Conservation (phyloP, 306 rosid species). For the Albizia julibrissin region DNA sequence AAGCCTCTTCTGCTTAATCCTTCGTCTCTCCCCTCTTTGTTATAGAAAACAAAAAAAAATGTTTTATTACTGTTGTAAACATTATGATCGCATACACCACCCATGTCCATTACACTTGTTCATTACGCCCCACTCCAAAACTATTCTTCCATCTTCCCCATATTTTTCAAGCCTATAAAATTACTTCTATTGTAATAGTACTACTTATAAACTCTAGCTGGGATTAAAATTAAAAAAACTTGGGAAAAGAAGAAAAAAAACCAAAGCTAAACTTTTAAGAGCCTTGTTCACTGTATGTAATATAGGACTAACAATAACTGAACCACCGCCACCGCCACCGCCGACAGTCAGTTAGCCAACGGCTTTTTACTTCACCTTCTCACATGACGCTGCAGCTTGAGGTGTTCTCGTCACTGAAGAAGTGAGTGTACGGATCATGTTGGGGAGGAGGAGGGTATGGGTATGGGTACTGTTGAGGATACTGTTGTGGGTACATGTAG, state of each 20-base stretch:
- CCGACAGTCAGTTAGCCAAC: neutral
- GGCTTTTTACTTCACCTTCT: too few species aligned
- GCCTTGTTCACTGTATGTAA: conserved; percentile 53
- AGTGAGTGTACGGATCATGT: conserved; percentile 55
- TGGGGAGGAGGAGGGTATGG: conserved; percentile 42
- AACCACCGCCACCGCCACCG: neutral
- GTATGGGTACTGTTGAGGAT: conserved; percentile 40
- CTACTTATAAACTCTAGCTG: neutral
- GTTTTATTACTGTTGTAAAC: neutral
- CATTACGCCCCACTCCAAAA: neutral
- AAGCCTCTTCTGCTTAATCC: too few species aligned
- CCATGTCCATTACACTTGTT: neutral
- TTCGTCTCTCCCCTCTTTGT: neutral
- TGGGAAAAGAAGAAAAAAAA: neutral
- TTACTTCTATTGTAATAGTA: neutral
- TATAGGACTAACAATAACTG: conserved; percentile 15
- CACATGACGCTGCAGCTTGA: conserved; percentile 87
- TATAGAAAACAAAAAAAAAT: too few species aligned
- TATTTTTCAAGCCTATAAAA: neutral
- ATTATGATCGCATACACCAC: neutral
- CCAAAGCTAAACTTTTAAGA: conserved; percentile 33
- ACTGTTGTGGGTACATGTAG: conserved; percentile 47
- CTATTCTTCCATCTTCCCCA: neutral
- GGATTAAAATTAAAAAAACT: neutral
- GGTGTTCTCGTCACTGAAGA: conserved; percentile 86